Percentiles rank a stretch among this genome's conserved stretches.
Conservation (phyloP, 2,329 filamentous ascomycete species). For the Venturia nashicola region DNA sequence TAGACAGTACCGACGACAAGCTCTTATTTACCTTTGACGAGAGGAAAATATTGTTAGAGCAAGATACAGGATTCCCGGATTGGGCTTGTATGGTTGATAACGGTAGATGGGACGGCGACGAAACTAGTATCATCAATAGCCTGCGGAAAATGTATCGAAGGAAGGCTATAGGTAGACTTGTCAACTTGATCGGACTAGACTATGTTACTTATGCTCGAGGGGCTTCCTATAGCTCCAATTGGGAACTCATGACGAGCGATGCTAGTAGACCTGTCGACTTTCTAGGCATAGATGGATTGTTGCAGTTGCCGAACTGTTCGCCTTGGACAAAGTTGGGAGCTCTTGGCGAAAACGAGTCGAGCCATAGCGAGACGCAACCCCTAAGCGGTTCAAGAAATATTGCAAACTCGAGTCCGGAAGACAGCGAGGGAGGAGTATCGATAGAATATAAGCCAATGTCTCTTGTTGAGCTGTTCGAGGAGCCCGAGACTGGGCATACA, state of each 20-base stretch:
- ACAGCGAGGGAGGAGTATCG: background rate
- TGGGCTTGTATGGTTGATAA: background rate
- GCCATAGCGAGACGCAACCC: background rate
- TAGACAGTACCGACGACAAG: too few species aligned
- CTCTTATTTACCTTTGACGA: background rate
- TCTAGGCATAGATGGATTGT: background rate
- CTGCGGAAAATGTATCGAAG: background rate
- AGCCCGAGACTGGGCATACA: background rate
- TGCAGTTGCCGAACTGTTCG: background rate
- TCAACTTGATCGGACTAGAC: background rate
- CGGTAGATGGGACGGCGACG: background rate
- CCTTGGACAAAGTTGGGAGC: background rate
- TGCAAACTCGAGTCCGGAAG: background rate
- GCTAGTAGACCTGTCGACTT: background rate
- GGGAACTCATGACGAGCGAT: background rate
- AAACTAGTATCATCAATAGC: too few species aligned
- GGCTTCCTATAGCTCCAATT: background rate
- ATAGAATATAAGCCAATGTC: too few species aligned
- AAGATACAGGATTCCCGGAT: background rate
- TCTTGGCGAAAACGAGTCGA: background rate
- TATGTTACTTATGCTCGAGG: background rate
- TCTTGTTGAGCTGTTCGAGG: too few species aligned
- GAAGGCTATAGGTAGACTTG: background rate
- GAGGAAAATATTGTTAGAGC: background rate
- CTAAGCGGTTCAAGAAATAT: too few species aligned